Conservation (phyloP, 768 basidiomycete species). For the Kwoniella sp. region DNA sequence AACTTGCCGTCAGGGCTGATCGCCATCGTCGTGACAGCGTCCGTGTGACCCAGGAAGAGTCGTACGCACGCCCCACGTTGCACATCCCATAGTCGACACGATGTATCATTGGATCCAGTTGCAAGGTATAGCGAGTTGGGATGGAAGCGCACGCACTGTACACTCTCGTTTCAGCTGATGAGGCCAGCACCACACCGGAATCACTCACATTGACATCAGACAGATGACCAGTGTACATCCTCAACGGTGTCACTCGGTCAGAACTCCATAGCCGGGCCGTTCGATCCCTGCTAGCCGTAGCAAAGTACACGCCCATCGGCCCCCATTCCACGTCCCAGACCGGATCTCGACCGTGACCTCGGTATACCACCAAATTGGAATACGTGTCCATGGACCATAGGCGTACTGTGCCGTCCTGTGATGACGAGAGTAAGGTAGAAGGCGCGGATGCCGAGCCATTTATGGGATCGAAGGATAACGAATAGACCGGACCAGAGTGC, state of each 20-base stretch:
- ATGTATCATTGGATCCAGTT: slow-evolving; percentile 94
- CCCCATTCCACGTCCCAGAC: slow-evolving; percentile 99
- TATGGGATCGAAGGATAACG: slow-evolving; percentile 86
- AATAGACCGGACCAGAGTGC: slow-evolving; percentile 94
- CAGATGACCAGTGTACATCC: slow-evolving; percentile 92
- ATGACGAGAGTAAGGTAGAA: slow-evolving; percentile 80
- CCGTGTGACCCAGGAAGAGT: slow-evolving; percentile 93
- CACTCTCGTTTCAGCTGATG: not conserved
- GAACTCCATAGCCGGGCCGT: slow-evolving; percentile 96
- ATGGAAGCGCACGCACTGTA: slow-evolving; percentile 88
- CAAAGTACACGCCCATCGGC: slow-evolving; percentile 97
- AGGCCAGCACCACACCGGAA: not conserved
- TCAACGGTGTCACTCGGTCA: slow-evolving; percentile 74
- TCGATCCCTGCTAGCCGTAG: slow-evolving; percentile 85
- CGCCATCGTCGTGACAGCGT: slow-evolving; percentile 74
- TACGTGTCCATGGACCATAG: slow-evolving; percentile 95
- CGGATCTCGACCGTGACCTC: slow-evolving; percentile 85
- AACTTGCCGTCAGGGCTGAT: slow-evolving; percentile 91
- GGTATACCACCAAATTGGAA: slow-evolving; percentile 86
- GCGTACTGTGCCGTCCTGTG: slow-evolving; percentile 83
- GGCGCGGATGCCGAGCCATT: slow-evolving; percentile 81
- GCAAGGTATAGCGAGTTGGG: slow-evolving; percentile 96
- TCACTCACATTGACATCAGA: slow-evolving; percentile 90
- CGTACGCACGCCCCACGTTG: slow-evolving; percentile 89
- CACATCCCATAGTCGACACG: slow-evolving; percentile 96